Base-by-base conservation (phyloP, 176 grass and related monocot genomes). In the Eragrostis curvula region DNA sequence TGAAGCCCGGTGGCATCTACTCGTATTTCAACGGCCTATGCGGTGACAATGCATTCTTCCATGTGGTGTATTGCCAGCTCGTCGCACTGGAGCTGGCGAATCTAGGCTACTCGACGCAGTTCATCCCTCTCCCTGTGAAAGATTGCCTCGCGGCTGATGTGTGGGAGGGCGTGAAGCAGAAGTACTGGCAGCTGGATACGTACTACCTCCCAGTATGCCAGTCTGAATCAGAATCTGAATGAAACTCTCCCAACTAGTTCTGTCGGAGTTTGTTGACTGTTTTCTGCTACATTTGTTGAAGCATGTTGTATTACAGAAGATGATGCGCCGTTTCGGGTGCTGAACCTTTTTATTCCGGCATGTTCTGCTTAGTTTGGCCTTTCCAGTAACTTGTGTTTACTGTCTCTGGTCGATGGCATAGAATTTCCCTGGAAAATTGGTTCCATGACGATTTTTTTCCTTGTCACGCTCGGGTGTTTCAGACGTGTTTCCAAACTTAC, bases 11-110 rank as follows among this genome's bases (percentile, higher is more conserved):
- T 51, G 96, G 96, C 14, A 85, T 99, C 21, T 94, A 96, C 81
- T 99, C 96, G 25, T 96, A 99, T 82, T 99, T 96, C 85, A 99
- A 96, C 21, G 96, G 96, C 3, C 83, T 99, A 16, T 99, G 96
- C 16, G 96, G 96, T 9, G 93, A 93, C 72, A 96, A 96, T 21
- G 96, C 96, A 0, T 99, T 99, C 82, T 99, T 99, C 81, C 93
- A 96, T 67, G 73, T 75, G 12, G 96, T 96, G 70, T 96, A 94
- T 57, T 99, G 91, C 56, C 93, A 96, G 77, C 75, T 99, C 28
- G 89, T 94, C 30, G 88, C 91, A 0, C 21, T 99, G 43, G 96
- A 96, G 87, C 83, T 92, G 29, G 79, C 77, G 52, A 91, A 91
- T 59, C 80, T 99, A 5, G 93, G 93, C 12, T 92, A 90, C 65